Base-by-base conservation (phyloP, 441 rosid species). In the Corymbia calophylla region DNA sequence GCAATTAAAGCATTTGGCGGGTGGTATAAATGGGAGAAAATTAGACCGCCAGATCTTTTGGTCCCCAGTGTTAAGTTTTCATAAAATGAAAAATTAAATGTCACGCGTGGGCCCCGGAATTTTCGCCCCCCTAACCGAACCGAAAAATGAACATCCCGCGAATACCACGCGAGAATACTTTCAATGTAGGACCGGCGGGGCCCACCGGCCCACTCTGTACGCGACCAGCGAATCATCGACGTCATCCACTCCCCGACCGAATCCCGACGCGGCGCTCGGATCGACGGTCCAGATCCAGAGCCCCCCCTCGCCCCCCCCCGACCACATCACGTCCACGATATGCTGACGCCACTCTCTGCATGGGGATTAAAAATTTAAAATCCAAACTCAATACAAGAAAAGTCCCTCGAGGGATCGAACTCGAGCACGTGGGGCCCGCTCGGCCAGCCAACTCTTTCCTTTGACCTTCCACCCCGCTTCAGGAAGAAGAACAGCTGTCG, bases 321-420 rank as follows among this genome's bases (percentile, higher is more conserved):
- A 39, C 44, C 70, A 84, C 95, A 90, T 95, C 96, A 93, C 88
- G 44, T 17, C 66, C 86, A 95, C 96, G 95, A 81, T 54, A 90
- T 54, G 94, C 91, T 93, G 94, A 94, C 95, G 93, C 88, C 88
- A 87, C 48, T 35, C n/a, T 25, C 25, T 17, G 15, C 5, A 31
- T 10, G 54, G 80, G 8, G 9, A 39, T 5, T 39, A 39, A 39
- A 39, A 39, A 39, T 39, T 44, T 48, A 5, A 70, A 70, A 18
- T 70, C 48, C 81, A 70, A 70, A 35, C 9, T 35, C 44, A 4
- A 35, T 35, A 9, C 47, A 68, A 31, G 81, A 11, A 18, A 13
- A 51, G 8, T 21, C 53, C 64, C 93, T 86, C 15, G 39, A 77
- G 10, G 73, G 53, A 84, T 93, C 91, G 92, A 90, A 70, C 91